Base-by-base conservation (phyloP, 1,139 yeast species). In the Pneumocystis jirovecii region DNA sequence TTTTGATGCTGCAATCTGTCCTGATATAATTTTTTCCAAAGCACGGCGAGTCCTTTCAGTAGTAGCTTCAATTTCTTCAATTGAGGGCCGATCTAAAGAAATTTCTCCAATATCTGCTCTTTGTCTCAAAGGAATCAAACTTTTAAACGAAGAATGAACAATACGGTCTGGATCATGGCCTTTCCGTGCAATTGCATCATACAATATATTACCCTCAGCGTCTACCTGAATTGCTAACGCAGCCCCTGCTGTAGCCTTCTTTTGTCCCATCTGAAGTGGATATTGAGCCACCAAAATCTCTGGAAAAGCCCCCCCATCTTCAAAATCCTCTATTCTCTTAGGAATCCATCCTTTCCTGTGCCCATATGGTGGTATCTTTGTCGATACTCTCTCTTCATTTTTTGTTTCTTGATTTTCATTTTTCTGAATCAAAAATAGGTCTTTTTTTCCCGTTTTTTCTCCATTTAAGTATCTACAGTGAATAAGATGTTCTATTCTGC, bases 51-150 rank as follows among this genome's bases (percentile, higher is more conserved):
- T 85, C 65, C 76, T 73, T n/a, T 74, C 74, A 3, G 79, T 76
- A 0, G 81, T 76, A 34, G 71, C 75, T 2, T 72, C 72, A 6
- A 82, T 76, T 39, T 76, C 78, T 2, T 76, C 79, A 19, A 75
- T 75, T 0, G 80, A 72, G 0, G 86, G 85, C 60, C 76, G 70
- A 0, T 69, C 75, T 21, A 77, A 71, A 12, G 72, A 68, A 5
- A 75, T 64, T 21, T 74, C 75, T 10, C 77, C 78, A 21, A 75
- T 72, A 61, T 75, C 74, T 57, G 76, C 76, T 25, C 79, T 74
- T 62, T 79, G 81, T 63, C 84, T 73, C 42, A 82, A 71, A 0
- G 85, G 85, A 50, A 81, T 75, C 65, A 81, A 74, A 63, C 80
- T 83, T 21, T 75, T 72, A 64, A 79, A 76, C 0, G 77, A 72